Evolutionary conservation across 148 eudicot genomes (phyloP).

Genomic region (Spergularia marina): DNA sequence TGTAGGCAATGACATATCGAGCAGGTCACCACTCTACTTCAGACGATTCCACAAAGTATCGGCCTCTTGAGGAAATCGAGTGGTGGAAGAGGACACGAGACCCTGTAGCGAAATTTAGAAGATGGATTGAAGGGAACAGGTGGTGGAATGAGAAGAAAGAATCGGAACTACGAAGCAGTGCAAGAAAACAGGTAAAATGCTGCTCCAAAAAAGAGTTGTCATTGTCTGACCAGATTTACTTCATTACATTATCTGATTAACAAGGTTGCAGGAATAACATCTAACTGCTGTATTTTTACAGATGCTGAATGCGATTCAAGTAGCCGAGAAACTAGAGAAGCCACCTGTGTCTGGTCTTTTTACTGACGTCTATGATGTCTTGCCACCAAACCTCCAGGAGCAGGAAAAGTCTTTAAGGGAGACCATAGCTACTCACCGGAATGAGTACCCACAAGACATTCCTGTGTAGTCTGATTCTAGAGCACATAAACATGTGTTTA

Average conservation of each 20-base stretch:
- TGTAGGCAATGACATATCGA: conserved; percentile 67
- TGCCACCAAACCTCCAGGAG: conserved; percentile 45
- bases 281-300: conserved; percentile 22
- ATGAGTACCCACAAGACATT: conserved; percentile 40
- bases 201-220: background rate
- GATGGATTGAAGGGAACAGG: conserved; percentile 66
- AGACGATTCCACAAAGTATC: conserved; percentile 83
- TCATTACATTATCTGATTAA: too few relatives aligned
- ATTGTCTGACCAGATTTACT: too few relatives aligned
- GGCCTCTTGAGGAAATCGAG: conserved; percentile 68
- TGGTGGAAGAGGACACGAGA: conserved; percentile 56
- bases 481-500: background rate
- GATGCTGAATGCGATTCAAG: conserved; percentile 63
- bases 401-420: conserved; percentile 41
- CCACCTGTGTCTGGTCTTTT: conserved; percentile 60
- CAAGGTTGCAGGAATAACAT: too few relatives aligned
- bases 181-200: conserved; percentile 56
- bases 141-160: conserved; percentile 78
- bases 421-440: conserved; percentile 30
- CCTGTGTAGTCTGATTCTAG: conserved; percentile 24
- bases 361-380: conserved; percentile 58
- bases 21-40: conserved; percentile 87
- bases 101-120: conserved; percentile 63
- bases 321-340: conserved; percentile 60
- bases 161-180: conserved; percentile 37